Evolutionary conservation across 805 yeast genomes (phyloP).

Genomic region (Candida berthetii): DNA sequence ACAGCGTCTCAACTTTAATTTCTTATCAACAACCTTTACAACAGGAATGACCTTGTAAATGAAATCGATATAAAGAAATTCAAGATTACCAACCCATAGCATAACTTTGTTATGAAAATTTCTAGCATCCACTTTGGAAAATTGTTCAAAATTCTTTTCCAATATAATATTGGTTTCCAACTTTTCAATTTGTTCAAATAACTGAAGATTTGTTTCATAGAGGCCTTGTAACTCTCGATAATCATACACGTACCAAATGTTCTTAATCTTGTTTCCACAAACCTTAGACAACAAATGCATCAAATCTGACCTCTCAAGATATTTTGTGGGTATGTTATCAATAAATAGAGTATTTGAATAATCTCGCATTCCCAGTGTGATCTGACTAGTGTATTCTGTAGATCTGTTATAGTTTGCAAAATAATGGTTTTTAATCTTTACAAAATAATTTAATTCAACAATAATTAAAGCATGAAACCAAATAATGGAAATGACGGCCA

Average conservation of each 20-base stretch:
- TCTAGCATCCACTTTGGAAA: not conserved
- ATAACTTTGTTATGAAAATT: not conserved
- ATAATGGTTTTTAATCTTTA: slow-evolving; percentile 39
- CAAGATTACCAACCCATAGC: not conserved
- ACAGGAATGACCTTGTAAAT: slow-evolving; percentile 4
- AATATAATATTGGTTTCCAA: slow-evolving; percentile 28
- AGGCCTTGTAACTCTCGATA: slow-evolving; percentile 28
- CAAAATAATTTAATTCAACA: slow-evolving; percentile 48
- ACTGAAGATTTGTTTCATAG: slow-evolving; percentile 21
- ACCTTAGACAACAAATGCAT: slow-evolving; percentile 18
- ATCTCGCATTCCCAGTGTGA: slow-evolving; percentile 15
- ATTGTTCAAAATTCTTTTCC: slow-evolving; percentile 6
- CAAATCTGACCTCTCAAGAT: slow-evolving; percentile 15
- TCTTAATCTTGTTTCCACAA: slow-evolving; percentile 42
- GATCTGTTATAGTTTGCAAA: slow-evolving; percentile 24
- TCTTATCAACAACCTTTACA: not conserved
- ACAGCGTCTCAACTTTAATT: slow-evolving; percentile 1
- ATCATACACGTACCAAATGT: slow-evolving; percentile 54
- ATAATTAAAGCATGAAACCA: slow-evolving; percentile 52
- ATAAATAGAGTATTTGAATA: slow-evolving; percentile 31
- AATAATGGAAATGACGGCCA: slow-evolving; percentile 47
- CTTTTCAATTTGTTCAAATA: slow-evolving; percentile 31
- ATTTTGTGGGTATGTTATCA: slow-evolving; percentile 36
- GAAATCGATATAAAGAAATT: slow-evolving; percentile 8
- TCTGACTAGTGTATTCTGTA: slow-evolving; percentile 6